Evolutionary conservation across 805 yeast genomes (phyloP).

Genomic region (Suhomyces tanzawaensis): DNA sequence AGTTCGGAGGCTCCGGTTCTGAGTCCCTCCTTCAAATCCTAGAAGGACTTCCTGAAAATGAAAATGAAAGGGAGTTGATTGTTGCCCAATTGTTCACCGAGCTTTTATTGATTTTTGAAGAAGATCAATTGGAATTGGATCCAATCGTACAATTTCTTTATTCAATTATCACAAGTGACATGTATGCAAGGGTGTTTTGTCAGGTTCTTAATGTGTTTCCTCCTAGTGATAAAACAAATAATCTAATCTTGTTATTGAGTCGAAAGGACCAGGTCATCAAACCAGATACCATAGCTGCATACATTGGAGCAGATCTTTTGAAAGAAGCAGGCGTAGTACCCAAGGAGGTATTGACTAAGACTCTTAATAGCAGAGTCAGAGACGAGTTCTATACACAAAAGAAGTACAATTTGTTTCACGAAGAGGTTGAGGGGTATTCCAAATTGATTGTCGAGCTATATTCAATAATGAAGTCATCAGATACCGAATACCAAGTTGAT

Average conservation of each 20-base stretch:
- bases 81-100: conserved; percentile 33
- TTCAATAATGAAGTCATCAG: conserved; percentile 39
- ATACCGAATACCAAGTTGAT: conserved; percentile 40
- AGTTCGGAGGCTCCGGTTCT: conserved; percentile 31
- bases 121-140: conserved; percentile 14
- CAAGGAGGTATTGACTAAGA: conserved; percentile 31
- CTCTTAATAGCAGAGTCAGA: conserved; percentile 35
- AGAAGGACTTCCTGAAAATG: conserved; percentile 23
- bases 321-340: conserved; percentile 29
- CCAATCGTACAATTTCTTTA: conserved; percentile 23
- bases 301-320: conserved; percentile 29
- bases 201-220: conserved; percentile 41
- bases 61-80: conserved; percentile 14
- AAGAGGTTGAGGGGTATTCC: conserved; percentile 77
- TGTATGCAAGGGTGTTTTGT: conserved; percentile 33
- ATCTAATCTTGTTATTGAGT: conserved; percentile 22
- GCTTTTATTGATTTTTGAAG: conserved; percentile 27
- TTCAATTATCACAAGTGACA: conserved; percentile 29
- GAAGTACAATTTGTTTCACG: conserved; percentile 66
- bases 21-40: conserved; percentile 31
- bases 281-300: conserved; percentile 30
- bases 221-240: conserved; percentile 14
- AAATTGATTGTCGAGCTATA: conserved; percentile 53
- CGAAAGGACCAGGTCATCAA: conserved; percentile 26
- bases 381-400: conserved; percentile 48